Base-by-base conservation (phyloP, 345 rosid species). In the Lepidium sativum region DNA sequence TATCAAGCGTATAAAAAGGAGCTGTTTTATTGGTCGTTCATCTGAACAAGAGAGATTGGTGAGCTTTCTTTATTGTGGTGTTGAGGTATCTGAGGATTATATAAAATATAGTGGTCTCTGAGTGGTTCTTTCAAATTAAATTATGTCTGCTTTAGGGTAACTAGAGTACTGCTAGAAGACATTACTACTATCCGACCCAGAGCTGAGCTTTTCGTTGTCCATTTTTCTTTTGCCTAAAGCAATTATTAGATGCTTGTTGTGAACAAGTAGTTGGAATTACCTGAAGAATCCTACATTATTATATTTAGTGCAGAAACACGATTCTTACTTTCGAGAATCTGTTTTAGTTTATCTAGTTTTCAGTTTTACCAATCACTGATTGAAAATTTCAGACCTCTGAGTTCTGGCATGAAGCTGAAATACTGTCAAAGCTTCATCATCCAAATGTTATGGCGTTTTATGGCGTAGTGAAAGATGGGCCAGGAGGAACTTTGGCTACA, bases 331-430 rank as follows among this genome's bases (percentile, higher is more conserved):
- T 63, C 12, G 11, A 48, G 52, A 47, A 71, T 29, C n/a, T 56
- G 38, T 44, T 39, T 56, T 55, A 32, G 21, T 56, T 45, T 27
- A 20, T 55, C 23, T 63, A 17, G 21, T 54, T 61, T 55, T 62
- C 55, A 32, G 29, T 47, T 59, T 68, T 54, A 67, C 47, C 20
- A 25, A 54, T 65, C 50, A 60, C 13, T 67, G 43, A 39, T 31
- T 61, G 20, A 67, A 54, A 47, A 54, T 62, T 74, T 55, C 80
- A 91, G 98, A 91, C 96, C 18, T 67, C 77, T 61, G 98, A 95
- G 83, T 95, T 91, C 82, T 91, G 99, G 99, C 88, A 86, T 65
- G 99, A 95, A 84, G 99, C 98, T 77, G 99, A 91, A 64, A 91
- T 95, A 69, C 96, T 95, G 74, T 91, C 99, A 54, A 91, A 84